A percentile compares a stretch with the other conserved stretches of the same genome.
These are phyloP conservation scores for Candida dajiaensis DNA, from an alignment of 805 yeast genomes.

Conservation along the genomic window DNA sequence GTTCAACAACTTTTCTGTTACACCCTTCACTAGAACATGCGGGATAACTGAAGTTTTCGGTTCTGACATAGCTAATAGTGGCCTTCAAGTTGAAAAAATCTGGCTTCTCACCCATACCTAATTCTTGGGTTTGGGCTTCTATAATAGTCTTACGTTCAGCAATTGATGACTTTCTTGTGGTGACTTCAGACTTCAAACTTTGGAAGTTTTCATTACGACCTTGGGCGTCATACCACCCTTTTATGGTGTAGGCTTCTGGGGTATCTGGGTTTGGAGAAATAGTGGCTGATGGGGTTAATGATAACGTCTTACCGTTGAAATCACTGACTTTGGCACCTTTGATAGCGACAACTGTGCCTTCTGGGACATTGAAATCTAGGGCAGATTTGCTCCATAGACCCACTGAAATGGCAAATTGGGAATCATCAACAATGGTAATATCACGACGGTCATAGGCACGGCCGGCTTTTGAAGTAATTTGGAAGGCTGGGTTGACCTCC, in stretches of 20 bases:
- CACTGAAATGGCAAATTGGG: constrained; percentile 65
- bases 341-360: constrained; percentile 82
- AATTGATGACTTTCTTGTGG: constrained; percentile 35
- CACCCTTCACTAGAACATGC: constrained; percentile 79
- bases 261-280: constrained; percentile 80
- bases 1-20: constrained; percentile 77
- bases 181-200: constrained; percentile 51
- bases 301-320: constrained; percentile 79
- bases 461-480: constrained; percentile 85
- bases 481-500: constrained; percentile 66
- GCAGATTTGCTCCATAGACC: constrained; percentile 94
- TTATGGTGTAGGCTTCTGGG: constrained; percentile 78
- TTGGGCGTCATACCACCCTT: constrained; percentile 91
- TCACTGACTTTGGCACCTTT: constrained; percentile 89
- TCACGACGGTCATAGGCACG: constrained; percentile 92
- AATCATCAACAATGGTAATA: constrained; percentile 76
- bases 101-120: constrained; percentile 72
- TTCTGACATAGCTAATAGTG: constrained; percentile 60
- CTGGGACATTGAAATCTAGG: constrained; percentile 61
- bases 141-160: constrained; percentile 59
- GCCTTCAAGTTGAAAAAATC: constrained; percentile 78
- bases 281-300: constrained; percentile 74
- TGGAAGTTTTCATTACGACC: constrained; percentile 63
- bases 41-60: constrained; percentile 81
- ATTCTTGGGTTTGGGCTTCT: constrained; percentile 57